phyloP scores from a whole-genome alignment of 1,284 basidiomycete species.

The Cryptococcus jaspeensis region DNA sequence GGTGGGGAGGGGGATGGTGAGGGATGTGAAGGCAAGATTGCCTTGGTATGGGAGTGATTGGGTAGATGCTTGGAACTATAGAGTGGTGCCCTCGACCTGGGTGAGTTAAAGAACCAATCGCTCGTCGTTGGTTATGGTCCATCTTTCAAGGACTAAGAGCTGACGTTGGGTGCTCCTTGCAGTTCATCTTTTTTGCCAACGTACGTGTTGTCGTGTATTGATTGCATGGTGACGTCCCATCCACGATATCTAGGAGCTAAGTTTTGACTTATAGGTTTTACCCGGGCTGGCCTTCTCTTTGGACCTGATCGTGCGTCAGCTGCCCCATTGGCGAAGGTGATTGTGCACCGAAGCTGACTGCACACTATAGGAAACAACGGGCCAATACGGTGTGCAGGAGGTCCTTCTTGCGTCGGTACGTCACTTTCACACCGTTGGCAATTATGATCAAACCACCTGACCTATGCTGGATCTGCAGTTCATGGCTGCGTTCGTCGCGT shows the following conservation, averaged over 20 bases:
- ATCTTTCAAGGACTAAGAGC: background rate
- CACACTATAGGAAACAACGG: slow-evolving; percentile 64
- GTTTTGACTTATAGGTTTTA: slow-evolving; percentile 55
- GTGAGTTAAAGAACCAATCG: slow-evolving; percentile 58
- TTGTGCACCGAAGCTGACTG: background rate
- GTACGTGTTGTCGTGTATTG: slow-evolving; percentile 17
- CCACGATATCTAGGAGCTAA: no score
- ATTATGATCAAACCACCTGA: background rate
- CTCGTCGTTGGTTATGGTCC: slow-evolving; percentile 54
- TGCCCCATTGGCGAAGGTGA: background rate
- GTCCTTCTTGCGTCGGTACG: slow-evolving; percentile 57
- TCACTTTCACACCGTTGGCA: background rate
- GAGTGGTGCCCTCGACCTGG: slow-evolving; percentile 54
- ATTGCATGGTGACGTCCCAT: slow-evolving; percentile 11
- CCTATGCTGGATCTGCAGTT: slow-evolving; percentile 57
- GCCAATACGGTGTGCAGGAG: slow-evolving; percentile 86
- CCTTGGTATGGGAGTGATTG: slow-evolving; percentile 85
- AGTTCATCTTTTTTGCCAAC: slow-evolving; percentile 51
- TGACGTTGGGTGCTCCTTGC: background rate
- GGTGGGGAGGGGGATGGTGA: slow-evolving; percentile 62
- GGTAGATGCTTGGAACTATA: slow-evolving; percentile 84
- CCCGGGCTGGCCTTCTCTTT: slow-evolving; percentile 91
- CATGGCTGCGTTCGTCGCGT: slow-evolving; percentile 89
- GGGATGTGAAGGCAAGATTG: slow-evolving; percentile 70
- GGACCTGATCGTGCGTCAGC: slow-evolving; percentile 68